Percentiles rank a stretch among this genome's conserved stretches.
Evolutionary conservation across 805 yeast genomes (phyloP).

Genomic region (Grigorovia yakushimaensis): DNA sequence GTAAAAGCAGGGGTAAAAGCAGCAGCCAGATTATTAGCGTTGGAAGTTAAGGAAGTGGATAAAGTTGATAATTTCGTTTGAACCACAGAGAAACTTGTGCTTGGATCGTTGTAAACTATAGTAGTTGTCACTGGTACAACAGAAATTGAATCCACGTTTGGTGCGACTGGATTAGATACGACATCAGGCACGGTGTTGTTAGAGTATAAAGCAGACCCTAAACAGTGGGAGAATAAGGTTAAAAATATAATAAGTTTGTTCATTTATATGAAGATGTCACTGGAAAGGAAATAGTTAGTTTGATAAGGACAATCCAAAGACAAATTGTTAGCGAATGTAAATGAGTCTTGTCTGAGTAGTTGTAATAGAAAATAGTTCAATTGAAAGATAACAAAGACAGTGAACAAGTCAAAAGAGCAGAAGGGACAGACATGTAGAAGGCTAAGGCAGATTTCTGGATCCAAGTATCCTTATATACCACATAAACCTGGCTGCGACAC

Average conservation of each 20-base stretch:
- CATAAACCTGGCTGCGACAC: not conserved
- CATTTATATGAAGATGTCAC: not conserved
- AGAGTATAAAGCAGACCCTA: not conserved
- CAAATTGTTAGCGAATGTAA: not conserved
- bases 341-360: not conserved
- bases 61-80: conserved; percentile 9
- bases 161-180: conserved; percentile 6
- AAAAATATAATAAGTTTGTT: not conserved
- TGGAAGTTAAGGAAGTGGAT: not conserved
- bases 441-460: too few species aligned
- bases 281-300: too few species aligned
- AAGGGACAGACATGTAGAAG: too few species aligned
- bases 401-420: too few species aligned
- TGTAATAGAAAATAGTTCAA: too few species aligned
- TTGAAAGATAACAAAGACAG: too few species aligned
- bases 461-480: not conserved
- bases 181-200: not conserved
- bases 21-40: not conserved
- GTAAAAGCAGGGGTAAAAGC: not conserved
- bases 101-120: conserved; percentile 10
- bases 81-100: conserved; percentile 10
- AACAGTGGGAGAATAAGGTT: not conserved
- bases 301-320: too few species aligned
- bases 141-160: conserved; percentile 13
- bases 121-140: conserved; percentile 10